These are phyloP conservation scores for Cicer bijugum DNA, from an alignment of 306 rosid genomes.

Conservation along the genomic window DNA sequence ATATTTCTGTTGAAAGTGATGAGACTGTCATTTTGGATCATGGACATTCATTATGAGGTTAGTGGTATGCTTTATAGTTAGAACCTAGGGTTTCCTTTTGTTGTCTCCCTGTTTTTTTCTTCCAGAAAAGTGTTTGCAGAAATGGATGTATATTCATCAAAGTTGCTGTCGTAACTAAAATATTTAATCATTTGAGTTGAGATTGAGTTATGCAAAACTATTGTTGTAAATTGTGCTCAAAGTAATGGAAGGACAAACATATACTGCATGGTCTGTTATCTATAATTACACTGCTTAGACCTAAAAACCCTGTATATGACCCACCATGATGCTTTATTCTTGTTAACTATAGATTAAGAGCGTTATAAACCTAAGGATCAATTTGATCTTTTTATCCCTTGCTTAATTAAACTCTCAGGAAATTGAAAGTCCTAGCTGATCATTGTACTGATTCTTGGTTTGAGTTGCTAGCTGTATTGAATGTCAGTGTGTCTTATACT, in stretches of 20 bases:
- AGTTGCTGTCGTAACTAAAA: background rate
- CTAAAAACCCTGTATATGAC: conserved; percentile 11
- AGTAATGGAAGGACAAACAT: background rate
- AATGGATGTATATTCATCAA: background rate
- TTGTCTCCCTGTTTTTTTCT: conserved; percentile 4
- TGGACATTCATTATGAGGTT: conserved; percentile 10
- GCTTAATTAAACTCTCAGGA: conserved; percentile 8
- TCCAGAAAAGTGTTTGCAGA: background rate
- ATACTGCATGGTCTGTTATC: conserved; percentile 1
- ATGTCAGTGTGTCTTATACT: conserved; percentile 31
- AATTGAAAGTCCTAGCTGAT: conserved; percentile 26
- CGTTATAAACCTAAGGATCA: conserved; percentile 19
- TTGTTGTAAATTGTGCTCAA: background rate
- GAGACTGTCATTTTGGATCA: conserved; percentile 11
- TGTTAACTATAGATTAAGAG: background rate
- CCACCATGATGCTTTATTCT: conserved; percentile 17
- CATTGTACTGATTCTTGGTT: conserved; percentile 18
- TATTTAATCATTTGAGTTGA: background rate
- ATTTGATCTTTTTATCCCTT: conserved; percentile 6
- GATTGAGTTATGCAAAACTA: background rate
- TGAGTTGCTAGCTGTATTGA: conserved; percentile 25
- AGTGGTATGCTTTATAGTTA: background rate
- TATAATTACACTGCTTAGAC: conserved; percentile 14
- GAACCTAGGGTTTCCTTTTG: background rate
- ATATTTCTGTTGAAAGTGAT: background rate